Evolutionary conservation across 805 yeast species (phyloP).

Genomic region (Komagataella kurtzmanii): DNA sequence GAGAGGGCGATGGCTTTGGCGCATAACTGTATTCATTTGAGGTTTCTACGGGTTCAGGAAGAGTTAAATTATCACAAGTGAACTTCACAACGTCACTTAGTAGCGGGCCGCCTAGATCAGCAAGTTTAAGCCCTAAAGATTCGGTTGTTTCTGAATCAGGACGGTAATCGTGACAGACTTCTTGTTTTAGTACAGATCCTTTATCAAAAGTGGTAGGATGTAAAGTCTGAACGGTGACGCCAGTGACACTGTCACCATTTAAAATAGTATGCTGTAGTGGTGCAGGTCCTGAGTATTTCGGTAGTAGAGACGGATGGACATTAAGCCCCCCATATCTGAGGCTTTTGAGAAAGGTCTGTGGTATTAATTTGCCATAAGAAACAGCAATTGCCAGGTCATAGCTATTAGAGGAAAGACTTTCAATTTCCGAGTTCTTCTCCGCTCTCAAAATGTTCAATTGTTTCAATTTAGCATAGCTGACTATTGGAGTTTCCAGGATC

Average conservation of each 20-base stretch:
- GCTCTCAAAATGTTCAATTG: constrained; percentile 32
- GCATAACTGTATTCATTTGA: constrained; percentile 37
- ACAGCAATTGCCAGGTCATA: constrained; percentile 78
- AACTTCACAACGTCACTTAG: constrained; percentile 30
- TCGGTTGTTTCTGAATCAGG: constrained; percentile 28
- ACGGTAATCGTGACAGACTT: constrained; percentile 11
- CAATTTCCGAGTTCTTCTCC: constrained; percentile 31
- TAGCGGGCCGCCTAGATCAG: constrained; percentile 46
- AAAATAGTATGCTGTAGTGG: constrained; percentile 76
- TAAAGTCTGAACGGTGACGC: constrained; percentile 80
- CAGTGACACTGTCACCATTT: constrained; percentile 49
- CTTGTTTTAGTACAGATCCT: constrained; percentile 58
- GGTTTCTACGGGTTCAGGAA: constrained; percentile 9
- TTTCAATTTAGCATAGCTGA: constrained; percentile 19
- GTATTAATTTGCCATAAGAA: constrained; percentile 78
- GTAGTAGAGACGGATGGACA: constrained; percentile 86
- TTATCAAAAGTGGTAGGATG: constrained; percentile 80
- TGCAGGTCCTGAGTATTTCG: constrained; percentile 75
- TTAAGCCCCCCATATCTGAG: constrained; percentile 62
- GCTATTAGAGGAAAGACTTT: constrained; percentile 7
- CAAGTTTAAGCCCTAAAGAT: constrained; percentile 37
- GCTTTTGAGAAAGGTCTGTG: constrained; percentile 34
- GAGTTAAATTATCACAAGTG: constrained; percentile 11
- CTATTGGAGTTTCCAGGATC: constrained; percentile 41
- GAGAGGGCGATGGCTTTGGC: constrained; percentile 31